Evolutionary conservation across 495 filamentous ascomycete genomes (phyloP).

Genomic region (Neurospora discreta): DNA sequence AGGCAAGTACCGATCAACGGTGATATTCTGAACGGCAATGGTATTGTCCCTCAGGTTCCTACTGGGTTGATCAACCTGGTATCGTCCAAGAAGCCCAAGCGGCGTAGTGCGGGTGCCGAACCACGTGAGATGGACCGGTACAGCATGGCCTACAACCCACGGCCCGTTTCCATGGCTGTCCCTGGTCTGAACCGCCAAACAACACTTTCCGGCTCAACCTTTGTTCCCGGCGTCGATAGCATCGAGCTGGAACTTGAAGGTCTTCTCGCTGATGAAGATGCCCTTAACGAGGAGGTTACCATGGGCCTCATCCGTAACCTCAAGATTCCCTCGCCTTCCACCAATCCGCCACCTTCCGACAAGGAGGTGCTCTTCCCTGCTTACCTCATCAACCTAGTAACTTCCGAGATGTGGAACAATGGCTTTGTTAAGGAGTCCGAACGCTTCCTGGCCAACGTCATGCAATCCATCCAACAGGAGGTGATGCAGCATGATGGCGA

Average conservation of each 20-base stretch:
- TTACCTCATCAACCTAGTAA: conserved; percentile 97
- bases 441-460: conserved; percentile 96
- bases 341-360: conserved; percentile 78
- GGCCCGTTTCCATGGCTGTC: conserved; percentile 87
- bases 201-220: conserved; percentile 51
- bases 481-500: conserved; percentile 98
- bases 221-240: conserved; percentile 71
- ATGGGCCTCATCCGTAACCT: conserved; percentile 92
- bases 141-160: conserved; percentile 83
- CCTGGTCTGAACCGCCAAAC: conserved; percentile 52
- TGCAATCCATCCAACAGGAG: conserved; percentile 98
- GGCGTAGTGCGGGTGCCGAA: conserved; percentile 88
- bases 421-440: conserved; percentile 99
- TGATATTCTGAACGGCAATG: conserved; percentile 57
- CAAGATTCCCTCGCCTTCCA: conserved; percentile 80
- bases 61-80: conserved; percentile 92
- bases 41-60: conserved; percentile 38
- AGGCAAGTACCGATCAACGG: conserved; percentile 51
- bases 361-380: conserved; percentile 98
- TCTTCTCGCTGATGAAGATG: conserved; percentile 88
- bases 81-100: conserved; percentile 92
- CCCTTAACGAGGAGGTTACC: conserved; percentile 89
- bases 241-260: conserved; percentile 89
- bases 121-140: conserved; percentile 72
- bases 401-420: conserved; percentile 99